Conservation (phyloP, 2,329 filamentous ascomycete species). For the Botrytis deweyae region DNA sequence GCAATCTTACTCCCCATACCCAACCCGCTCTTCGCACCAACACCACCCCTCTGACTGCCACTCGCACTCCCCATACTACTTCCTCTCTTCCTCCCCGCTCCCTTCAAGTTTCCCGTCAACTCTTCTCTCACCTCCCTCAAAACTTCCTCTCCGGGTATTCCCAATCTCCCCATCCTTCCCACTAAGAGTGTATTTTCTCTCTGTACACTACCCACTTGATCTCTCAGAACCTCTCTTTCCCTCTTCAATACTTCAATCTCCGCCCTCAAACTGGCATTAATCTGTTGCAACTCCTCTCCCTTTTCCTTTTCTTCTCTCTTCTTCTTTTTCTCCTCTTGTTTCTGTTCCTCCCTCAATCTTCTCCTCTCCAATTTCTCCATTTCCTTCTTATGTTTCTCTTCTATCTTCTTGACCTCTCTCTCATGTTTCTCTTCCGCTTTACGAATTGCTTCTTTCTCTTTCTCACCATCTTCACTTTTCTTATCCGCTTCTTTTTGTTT, state of each 20-base stretch:
- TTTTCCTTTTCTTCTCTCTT: constrained; percentile 57
- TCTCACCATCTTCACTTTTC: constrained; percentile 47
- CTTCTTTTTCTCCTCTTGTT: constrained; percentile 51
- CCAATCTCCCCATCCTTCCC: constrained; percentile 51
- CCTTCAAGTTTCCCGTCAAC: constrained; percentile 3
- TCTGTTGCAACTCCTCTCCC: constrained; percentile 48
- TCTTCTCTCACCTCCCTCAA: constrained; percentile 34
- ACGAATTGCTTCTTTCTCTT: constrained; percentile 51
- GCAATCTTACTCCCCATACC: background rate
- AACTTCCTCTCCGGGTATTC: constrained; percentile 35
- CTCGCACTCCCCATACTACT: constrained; percentile 29
- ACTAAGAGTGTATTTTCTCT: constrained; percentile 59
- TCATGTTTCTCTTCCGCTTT: constrained; percentile 65
- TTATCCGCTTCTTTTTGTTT: constrained; percentile 49
- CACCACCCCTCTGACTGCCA: constrained; percentile 1
- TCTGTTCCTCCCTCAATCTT: constrained; percentile 60
- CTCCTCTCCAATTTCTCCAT: constrained; percentile 63
- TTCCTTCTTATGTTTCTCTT: constrained; percentile 65
- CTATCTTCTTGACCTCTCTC: constrained; percentile 61
- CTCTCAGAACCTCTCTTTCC: constrained; percentile 55
- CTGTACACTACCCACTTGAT: constrained; percentile 58
- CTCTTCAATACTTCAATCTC: constrained; percentile 57
- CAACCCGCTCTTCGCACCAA: background rate
- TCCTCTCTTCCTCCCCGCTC: constrained; percentile 29
- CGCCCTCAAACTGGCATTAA: constrained; percentile 46